Conservation (phyloP, 306 rosid genomes). For the Gastrolobium bilobum region DNA sequence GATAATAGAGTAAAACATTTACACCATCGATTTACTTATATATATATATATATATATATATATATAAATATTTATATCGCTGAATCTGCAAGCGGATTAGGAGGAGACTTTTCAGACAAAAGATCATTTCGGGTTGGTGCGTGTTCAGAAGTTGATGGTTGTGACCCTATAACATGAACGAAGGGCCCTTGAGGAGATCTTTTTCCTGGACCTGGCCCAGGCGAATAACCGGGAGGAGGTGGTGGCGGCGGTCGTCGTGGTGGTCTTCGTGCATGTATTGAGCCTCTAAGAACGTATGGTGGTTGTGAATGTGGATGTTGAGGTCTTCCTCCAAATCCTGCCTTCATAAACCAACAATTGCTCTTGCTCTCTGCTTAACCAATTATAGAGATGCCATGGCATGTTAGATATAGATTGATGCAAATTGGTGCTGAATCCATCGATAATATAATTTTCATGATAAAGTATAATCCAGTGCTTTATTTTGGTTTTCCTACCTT, state of each 20-base stretch:
- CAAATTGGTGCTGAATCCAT: too few relatives aligned
- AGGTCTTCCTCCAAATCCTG: background rate
- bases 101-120: background rate
- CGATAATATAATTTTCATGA: too few relatives aligned
- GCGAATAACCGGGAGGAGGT: background rate
- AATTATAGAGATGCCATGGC: background rate
- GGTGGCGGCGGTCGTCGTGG: background rate
- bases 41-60: background rate
- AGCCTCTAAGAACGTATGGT: background rate
- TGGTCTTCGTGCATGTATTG: background rate
- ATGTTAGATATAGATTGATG: too few relatives aligned
- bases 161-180: too few relatives aligned
- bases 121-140: background rate
- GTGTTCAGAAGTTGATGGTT: background rate
- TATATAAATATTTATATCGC: background rate
- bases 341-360: background rate
- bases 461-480: too few relatives aligned
- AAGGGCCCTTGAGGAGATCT: background rate
- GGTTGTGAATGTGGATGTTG: background rate
- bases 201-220: background rate
- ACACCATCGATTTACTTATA: background rate
- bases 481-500: too few relatives aligned
- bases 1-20: background rate
- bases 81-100: conserved; percentile 15
- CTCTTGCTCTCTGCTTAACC: background rate